Base-by-base conservation (phyloP, 2,329 filamentous ascomycete species). In the Daldinia eschscholtzii region DNA sequence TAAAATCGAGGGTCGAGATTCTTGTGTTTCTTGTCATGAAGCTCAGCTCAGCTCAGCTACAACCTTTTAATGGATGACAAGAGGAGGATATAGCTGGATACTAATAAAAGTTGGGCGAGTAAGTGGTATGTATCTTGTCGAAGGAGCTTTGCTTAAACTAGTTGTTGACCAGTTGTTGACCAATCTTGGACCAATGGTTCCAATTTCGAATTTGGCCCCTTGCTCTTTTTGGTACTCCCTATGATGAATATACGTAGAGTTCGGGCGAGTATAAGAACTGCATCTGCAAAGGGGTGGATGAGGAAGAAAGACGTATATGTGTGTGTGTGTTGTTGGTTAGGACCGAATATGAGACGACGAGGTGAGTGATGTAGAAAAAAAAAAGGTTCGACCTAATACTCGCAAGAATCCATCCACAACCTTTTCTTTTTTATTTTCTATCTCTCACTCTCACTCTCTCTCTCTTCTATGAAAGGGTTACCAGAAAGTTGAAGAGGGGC, bases 371-470 rank as follows among this genome's bases (percentile, higher is more conserved):
- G 26, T 52, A 52, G 53, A 9, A 35, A 9, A 35, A 10, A 35
- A 35, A 65, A 37, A 55, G 20, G 33, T 26, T 68, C 52, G 48
- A 52, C 64, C 64, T 64, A 65, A 67, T 57, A 63, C 67, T 70
- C 59, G 59, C 59, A 52, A 72, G 65, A 68, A 68, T 65, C 68
- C 70, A 65, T 70, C 60, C 60, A 65, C 61, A 61, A 65, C 58
- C 37, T 55, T 59, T 64, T 61, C 39, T 26, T 42, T 39, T n/a
- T 28, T 56, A 23, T 30, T 37, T 53, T 53, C 48, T 57, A 10
- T 46, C 18, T 48, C 20, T 48, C 7, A 46, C 37, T 42, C n/a
- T 42, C 23, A 26, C 18, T 18, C 23, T 44, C 37, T 46, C 18
- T 48, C 20, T 48, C 7, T 35, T 65, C 57, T 56, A 35, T 64